Conservation (phyloP, 2,329 filamentous ascomycete genomes). For the Penicillium sp. region DNA sequence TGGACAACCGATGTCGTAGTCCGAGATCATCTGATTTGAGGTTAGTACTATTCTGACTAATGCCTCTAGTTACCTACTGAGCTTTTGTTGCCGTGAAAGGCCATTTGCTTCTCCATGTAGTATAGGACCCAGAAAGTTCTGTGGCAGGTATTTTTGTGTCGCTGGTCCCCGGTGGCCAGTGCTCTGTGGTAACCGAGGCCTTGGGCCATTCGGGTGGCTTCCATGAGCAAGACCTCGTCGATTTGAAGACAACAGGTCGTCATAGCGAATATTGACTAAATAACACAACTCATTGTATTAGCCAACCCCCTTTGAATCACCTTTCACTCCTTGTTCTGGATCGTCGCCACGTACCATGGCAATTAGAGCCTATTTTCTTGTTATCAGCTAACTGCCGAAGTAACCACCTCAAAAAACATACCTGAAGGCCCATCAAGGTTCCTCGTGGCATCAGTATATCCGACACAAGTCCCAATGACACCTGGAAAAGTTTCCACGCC, state of each 20-base stretch:
- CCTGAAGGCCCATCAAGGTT: conserved; percentile 24
- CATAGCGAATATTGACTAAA: conserved; percentile 39
- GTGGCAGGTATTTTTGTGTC: conserved; percentile 12
- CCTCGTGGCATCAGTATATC: conserved; percentile 33
- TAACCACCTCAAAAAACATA: background rate
- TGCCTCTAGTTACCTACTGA: conserved; percentile 30
- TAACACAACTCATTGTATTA: background rate
- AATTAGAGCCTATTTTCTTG: background rate
- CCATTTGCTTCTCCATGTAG: conserved; percentile 39
- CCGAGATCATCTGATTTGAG: background rate
- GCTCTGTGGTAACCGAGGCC: conserved; percentile 26
- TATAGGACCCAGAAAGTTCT: conserved; percentile 46
- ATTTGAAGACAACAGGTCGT: conserved; percentile 38
- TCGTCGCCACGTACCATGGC: background rate
- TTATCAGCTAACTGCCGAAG: background rate
- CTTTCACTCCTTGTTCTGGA: too few species aligned
- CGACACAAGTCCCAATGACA: conserved; percentile 38
- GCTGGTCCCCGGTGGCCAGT: background rate
- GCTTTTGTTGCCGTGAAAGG: conserved; percentile 31
- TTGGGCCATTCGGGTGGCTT: conserved; percentile 40
- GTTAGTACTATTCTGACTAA: background rate
- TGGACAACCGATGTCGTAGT: background rate
- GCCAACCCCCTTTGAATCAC: background rate
- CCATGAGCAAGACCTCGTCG: conserved; percentile 32
- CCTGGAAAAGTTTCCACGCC: conserved; percentile 44